phyloP scores from a whole-genome alignment of 192 early-diverging fungal genomes.

The Diversispora eburnea region DNA sequence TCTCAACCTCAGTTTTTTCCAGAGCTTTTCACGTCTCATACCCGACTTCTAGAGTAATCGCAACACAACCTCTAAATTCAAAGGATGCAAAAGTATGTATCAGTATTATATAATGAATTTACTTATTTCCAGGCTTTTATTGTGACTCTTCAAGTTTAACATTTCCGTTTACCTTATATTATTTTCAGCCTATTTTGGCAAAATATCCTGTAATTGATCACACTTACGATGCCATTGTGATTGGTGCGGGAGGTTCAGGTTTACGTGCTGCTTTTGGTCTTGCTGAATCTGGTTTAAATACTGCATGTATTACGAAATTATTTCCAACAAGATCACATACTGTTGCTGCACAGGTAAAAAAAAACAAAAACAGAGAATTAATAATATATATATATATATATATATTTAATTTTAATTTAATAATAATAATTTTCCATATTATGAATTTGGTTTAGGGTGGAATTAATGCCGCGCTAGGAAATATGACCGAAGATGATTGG shows the following conservation, averaged over 20 bases:
- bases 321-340: constrained; percentile 99
- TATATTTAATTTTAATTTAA: neutral
- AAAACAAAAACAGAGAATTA: neutral
- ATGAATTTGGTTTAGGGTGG: constrained; percentile 63
- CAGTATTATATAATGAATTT: too few species aligned
- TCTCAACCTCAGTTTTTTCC: neutral
- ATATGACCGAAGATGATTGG: constrained; percentile 99
- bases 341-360: constrained; percentile 85
- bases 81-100: constrained; percentile 59
- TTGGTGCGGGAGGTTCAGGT: constrained; percentile 98
- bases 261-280: constrained; percentile 97
- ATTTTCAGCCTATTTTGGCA: constrained; percentile 34
- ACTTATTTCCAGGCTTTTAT: too few species aligned
- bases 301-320: constrained; percentile 96
- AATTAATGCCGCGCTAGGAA: constrained; percentile 98
- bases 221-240: constrained; percentile 96
- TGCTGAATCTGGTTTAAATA: constrained; percentile 91
- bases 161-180: neutral
- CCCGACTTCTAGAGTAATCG: constrained; percentile 62
- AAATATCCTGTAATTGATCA: constrained; percentile 97
- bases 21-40: constrained; percentile 68
- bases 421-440: neutral
- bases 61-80: constrained; percentile 72
- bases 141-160: too few species aligned
- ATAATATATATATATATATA: too few species aligned